These are phyloP conservation scores for Patellifolia procumbens DNA, from an alignment of 179 eudicot genomes.

Conservation along the genomic window DNA sequence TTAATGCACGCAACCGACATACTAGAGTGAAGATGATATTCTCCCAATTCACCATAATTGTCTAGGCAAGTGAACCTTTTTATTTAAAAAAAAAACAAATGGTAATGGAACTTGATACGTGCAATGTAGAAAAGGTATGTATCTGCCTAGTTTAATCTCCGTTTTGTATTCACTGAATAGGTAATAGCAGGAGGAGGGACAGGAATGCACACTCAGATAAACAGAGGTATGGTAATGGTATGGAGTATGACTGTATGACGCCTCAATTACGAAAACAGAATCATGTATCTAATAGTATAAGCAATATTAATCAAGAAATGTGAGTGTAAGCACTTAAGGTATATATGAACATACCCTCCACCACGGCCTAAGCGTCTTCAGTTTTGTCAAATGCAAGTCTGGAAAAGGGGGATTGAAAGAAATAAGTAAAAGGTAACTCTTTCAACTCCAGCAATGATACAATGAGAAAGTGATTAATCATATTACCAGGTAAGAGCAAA, in stretches of 20 bases:
- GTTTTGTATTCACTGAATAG: no score
- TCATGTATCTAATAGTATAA: no score
- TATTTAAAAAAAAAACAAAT: neutral
- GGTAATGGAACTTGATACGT: no score
- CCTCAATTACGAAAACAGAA: no score
- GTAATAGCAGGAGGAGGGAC: no score
- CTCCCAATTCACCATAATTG: neutral
- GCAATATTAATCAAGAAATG: neutral
- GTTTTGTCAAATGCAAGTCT: conserved; percentile 96
- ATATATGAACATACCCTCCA: conserved; percentile 77
- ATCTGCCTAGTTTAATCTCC: no score
- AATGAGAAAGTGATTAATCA: conserved; percentile 14
- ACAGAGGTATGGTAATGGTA: no score
- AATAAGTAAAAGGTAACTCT: neutral
- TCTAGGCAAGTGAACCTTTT: neutral
- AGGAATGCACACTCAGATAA: no score
- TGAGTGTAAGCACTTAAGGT: neutral
- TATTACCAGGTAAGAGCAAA: conserved; percentile 82
- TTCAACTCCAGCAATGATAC: conserved; percentile 9
- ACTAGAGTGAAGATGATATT: no score
- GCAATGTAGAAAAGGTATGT: no score
- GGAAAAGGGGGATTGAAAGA: conserved; percentile 8
- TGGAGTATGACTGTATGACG: no score
- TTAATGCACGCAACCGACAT: no score
- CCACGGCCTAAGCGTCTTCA: conserved; percentile 97